Conservation (phyloP, 441 rosid species). For the Melastoma candidum region DNA sequence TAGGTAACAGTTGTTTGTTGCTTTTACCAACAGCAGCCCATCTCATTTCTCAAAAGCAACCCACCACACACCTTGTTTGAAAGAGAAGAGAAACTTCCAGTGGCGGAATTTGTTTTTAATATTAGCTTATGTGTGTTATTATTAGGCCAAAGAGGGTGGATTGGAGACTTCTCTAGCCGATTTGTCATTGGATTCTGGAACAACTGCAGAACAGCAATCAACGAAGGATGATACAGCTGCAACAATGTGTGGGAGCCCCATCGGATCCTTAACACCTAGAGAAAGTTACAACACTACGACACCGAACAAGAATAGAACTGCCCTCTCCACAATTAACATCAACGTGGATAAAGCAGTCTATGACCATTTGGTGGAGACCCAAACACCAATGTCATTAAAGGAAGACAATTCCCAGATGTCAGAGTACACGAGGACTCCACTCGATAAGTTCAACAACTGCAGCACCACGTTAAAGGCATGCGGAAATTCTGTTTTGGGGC, state of each 20-base stretch:
- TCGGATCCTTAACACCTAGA: constrained; percentile 15
- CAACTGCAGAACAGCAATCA: constrained; percentile 19
- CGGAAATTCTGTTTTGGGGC: background rate
- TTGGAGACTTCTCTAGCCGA: too few species aligned
- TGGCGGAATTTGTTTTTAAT: too few species aligned
- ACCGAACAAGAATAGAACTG: too few species aligned
- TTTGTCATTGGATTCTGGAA: too few species aligned
- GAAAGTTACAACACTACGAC: constrained; percentile 10
- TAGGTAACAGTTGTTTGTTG: too few species aligned
- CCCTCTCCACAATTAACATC: too few species aligned
- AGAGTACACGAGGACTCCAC: constrained; percentile 33
- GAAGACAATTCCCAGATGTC: constrained; percentile 16
- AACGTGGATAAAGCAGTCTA: background rate
- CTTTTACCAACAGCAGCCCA: too few species aligned
- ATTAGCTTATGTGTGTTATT: too few species aligned
- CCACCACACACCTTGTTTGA: too few species aligned
- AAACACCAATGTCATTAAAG: constrained; percentile 42
- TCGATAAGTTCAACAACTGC: constrained; percentile 41
- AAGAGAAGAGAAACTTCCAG: too few species aligned
- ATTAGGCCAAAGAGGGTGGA: too few species aligned
- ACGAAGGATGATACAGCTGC: constrained; percentile 10
- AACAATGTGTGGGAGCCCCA: background rate
- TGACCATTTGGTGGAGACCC: constrained; percentile 22
- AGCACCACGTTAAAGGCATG: constrained; percentile 58
- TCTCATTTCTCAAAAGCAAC: too few species aligned